Base-by-base conservation (phyloP, 495 filamentous ascomycete species). In the Amphirosellinia nigrospora region DNA sequence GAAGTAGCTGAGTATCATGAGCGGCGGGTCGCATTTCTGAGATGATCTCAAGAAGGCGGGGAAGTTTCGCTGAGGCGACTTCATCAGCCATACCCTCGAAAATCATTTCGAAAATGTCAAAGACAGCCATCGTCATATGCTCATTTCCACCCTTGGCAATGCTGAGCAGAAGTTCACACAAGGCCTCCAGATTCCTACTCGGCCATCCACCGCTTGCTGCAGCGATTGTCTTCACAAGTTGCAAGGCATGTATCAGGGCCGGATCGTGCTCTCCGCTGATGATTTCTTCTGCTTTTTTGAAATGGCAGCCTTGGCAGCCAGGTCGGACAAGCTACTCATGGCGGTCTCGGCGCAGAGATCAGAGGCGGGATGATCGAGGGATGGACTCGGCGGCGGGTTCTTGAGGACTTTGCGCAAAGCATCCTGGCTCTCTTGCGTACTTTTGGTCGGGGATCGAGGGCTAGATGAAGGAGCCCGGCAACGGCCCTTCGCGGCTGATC, bases 41-140 rank as follows among this genome's bases (percentile, higher is more conserved):
- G 72, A 99, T 97, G 23, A 87, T 85, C 70, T 96, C 94, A 72
- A 99, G 83, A 23, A 99, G 85, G 67, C 91, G 88, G 16, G 96
- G 94, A 13, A 99, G 86, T 80, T 98, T 99, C 0, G 92, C 87
- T 2, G 93, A 94, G 0, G 94, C 90, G 52, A 92, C 86, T 64
- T 96, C 93, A 73, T 94, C 91, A 10, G 91, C 90, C 89, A 98
- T 93, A 19, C 93, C 92, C 70, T 89, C 89, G 71, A 99, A 98
- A 23, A 98, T 94, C 74, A 94, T 90, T 82, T 98, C 96, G 75
- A 99, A 98, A 7, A 98, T 91, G 71, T 97, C 94, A 75, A 99
- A 98, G 3, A 95, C 94, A 23, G 93, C 90, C 90, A 97, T 94
- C 55, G 93, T 96, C 80, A 99, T 90, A 78, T 93, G 97, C 78